Conservation (phyloP, 768 basidiomycete genomes). For the Kwoniella botswanensis region DNA sequence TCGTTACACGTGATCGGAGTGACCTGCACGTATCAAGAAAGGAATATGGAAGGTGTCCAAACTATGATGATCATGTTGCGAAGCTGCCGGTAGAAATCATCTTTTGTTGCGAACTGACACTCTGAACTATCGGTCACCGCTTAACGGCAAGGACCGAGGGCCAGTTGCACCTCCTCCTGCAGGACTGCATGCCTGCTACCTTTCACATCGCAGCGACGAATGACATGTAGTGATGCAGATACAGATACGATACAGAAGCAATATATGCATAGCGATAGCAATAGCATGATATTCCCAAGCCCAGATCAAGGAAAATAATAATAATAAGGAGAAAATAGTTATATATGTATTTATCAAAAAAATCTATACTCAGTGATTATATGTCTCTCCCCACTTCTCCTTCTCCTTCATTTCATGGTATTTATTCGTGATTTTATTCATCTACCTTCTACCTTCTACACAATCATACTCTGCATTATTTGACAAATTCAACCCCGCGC, state of each 20-base stretch:
- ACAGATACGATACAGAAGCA: neutral
- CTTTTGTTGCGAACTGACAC: no score
- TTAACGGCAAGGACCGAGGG: no score
- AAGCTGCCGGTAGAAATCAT: no score
- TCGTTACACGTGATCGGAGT: no score
- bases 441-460: neutral
- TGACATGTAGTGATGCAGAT: neutral
- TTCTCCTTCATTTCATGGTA: neutral
- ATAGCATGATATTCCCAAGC: neutral
- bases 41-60: no score
- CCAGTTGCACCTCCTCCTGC: neutral
- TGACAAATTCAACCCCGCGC: neutral
- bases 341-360: neutral
- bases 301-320: conserved; percentile 5
- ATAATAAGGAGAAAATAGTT: neutral
- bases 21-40: no score
- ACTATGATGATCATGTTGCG: no score
- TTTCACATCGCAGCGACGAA: neutral
- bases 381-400: neutral
- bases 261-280: neutral
- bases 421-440: neutral
- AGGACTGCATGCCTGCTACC: neutral
- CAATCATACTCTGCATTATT: neutral
- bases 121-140: no score
- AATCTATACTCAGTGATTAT: neutral